phyloP scores from a whole-genome alignment of 805 yeast genomes.

The Metschnikowia dekortorum region DNA sequence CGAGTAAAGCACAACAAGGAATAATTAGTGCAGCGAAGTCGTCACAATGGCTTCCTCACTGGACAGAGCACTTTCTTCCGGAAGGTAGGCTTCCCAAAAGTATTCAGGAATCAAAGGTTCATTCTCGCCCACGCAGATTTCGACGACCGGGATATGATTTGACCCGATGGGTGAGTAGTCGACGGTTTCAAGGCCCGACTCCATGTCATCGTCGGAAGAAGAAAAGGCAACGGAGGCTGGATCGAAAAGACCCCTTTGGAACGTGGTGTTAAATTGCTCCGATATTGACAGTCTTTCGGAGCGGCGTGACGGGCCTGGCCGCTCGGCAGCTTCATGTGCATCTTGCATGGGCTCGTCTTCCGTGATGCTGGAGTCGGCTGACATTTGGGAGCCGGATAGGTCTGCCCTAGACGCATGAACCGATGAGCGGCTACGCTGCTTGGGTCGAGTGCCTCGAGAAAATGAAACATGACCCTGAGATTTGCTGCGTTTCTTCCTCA shows the following conservation, averaged over 20 bases:
- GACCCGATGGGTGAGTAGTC: conserved; percentile 4
- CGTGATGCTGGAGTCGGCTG: conserved; percentile 5
- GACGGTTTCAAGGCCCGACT: neutral
- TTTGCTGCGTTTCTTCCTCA: conserved; percentile 11
- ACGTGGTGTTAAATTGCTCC: neutral
- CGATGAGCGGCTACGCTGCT: conserved; percentile 29
- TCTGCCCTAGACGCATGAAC: conserved; percentile 21
- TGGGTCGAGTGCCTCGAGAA: neutral
- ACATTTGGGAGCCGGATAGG: neutral
- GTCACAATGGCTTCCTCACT: too few species aligned
- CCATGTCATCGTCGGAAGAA: conserved; percentile 9
- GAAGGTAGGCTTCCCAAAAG: too few species aligned
- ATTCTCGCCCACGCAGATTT: conserved; percentile 33
- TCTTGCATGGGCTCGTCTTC: conserved; percentile 8
- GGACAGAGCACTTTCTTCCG: too few species aligned
- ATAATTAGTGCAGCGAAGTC: too few species aligned
- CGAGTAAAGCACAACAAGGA: too few species aligned
- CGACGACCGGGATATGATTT: conserved; percentile 39
- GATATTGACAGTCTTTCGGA: neutral
- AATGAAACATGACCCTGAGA: conserved; percentile 9
- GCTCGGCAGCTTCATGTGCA: neutral
- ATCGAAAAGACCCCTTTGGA: neutral
- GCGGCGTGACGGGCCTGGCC: neutral
- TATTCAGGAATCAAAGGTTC: conserved; percentile 17
- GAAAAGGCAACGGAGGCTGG: neutral